A percentile compares a stretch with the other conserved stretches of the same genome.
Conservation (phyloP, 2,329 filamentous ascomycete species). For the Decorospora gaudefroyi region DNA sequence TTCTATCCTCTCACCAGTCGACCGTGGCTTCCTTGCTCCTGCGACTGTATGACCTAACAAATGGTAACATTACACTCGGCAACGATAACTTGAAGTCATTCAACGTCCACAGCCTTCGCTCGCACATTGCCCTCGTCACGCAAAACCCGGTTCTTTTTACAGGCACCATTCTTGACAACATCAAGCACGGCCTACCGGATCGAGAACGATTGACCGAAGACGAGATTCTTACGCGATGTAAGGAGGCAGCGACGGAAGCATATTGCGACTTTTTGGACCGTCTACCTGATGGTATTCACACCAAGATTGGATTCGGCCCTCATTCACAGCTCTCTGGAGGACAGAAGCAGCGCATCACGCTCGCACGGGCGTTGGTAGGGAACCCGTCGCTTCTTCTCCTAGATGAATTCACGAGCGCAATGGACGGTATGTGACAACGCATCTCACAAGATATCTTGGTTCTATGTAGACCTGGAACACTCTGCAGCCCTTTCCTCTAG, state of each 20-base stretch:
- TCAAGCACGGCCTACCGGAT: conserved; percentile 38
- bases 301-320: conserved; percentile 40
- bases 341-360: conserved; percentile 47
- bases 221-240: conserved; percentile 53
- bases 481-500: not conserved
- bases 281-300: conserved; percentile 44
- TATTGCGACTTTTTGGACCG: conserved; percentile 52
- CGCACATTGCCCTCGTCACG: conserved; percentile 41
- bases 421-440: conserved; percentile 18
- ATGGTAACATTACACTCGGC: conserved; percentile 37
- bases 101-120: conserved; percentile 41
- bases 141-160: conserved; percentile 43
- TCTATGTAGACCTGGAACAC: conserved; percentile 54
- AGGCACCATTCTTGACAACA: conserved; percentile 46
- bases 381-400: conserved; percentile 42
- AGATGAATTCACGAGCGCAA: conserved; percentile 47
- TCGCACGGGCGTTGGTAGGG: conserved; percentile 45
- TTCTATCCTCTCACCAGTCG: conserved; percentile 43
- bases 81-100: conserved; percentile 32
- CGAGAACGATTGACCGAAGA: conserved; percentile 29
- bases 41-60: conserved; percentile 46
- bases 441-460: not conserved
- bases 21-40: conserved; percentile 52
- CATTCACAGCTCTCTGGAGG: conserved; percentile 46
- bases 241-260: conserved; percentile 59